phyloP scores from a whole-genome alignment of 176 grass and related monocot species.

The Avena insularis region DNA sequence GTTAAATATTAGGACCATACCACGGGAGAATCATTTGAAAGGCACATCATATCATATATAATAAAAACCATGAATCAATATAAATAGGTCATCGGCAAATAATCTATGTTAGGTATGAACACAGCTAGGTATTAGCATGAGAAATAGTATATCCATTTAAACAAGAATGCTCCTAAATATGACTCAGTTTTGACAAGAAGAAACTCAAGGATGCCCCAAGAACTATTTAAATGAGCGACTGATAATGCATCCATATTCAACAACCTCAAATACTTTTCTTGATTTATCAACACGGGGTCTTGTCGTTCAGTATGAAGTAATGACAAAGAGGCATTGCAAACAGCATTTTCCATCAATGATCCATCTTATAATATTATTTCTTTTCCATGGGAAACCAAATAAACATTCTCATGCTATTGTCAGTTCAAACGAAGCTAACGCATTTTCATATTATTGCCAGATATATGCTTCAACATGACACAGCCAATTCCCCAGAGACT shows the following conservation, averaged over 20 bases:
- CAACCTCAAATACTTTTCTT: neutral
- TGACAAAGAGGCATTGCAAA: neutral
- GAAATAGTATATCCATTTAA: slow-evolving; percentile 9
- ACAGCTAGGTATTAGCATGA: neutral
- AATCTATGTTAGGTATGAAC: neutral
- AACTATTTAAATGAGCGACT: neutral
- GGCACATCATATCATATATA: neutral
- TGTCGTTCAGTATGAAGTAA: slow-evolving; percentile 34
- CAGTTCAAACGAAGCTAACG: neutral
- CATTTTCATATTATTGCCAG: neutral
- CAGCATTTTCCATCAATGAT: neutral
- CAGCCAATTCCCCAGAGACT: neutral
- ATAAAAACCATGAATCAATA: slow-evolving; percentile 23
- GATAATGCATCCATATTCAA: neutral
- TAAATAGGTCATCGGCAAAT: slow-evolving; percentile 8
- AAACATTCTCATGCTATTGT: neutral
- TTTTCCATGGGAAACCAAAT: slow-evolving; percentile 11
- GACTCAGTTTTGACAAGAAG: slow-evolving; percentile 29
- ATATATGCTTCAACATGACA: slow-evolving; percentile 5
- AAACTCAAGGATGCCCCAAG: neutral
- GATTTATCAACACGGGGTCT: neutral
- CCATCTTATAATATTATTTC: neutral
- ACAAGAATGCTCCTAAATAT: slow-evolving; percentile 3
- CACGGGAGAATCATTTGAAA: slow-evolving; percentile 10
- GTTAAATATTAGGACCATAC: neutral